Percentiles rank a stretch among this genome's conserved stretches.
Evolutionary conservation across 164 flowering plant species (phyloP).

Genomic region (Houttuynia cordata): DNA sequence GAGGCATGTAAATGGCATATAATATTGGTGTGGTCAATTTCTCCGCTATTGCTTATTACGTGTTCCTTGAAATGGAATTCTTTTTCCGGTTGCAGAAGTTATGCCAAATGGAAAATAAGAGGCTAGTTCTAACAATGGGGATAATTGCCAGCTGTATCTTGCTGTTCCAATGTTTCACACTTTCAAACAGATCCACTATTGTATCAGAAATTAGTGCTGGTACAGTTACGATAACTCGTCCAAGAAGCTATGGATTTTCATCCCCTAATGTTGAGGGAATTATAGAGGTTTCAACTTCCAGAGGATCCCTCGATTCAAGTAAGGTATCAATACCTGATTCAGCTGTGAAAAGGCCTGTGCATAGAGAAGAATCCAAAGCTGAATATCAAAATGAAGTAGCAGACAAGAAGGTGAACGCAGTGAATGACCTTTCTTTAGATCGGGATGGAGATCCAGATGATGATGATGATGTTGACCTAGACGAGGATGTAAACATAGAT

Average conservation of each 20-base stretch:
- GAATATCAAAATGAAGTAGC: not conserved
- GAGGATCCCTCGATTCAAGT: not conserved
- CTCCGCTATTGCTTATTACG: not conserved
- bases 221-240: conserved; percentile 6
- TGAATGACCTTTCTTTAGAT: not conserved
- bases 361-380: conserved; percentile 3
- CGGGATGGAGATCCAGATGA: conserved; percentile 7
- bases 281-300: conserved; percentile 12
- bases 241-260: conserved; percentile 3
- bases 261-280: conserved; percentile 11
- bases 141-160: conserved; percentile 8
- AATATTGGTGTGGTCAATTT: not conserved
- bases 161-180: conserved; percentile 15
- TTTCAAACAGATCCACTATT: conserved; percentile 8
- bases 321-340: not conserved
- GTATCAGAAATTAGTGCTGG: conserved; percentile 5
- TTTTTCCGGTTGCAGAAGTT: conserved; percentile 1
- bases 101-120: conserved; percentile 14
- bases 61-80: not conserved
- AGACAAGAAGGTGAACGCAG: not conserved
- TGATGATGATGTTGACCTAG: conserved; percentile 12
- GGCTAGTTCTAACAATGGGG: conserved; percentile 16
- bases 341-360: conserved; percentile 3
- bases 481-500: conserved; percentile 11
- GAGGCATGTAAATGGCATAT: not conserved